Evolutionary conservation across 2,329 filamentous ascomycete genomes (phyloP).

Genomic region (Botrytis galanthina): DNA sequence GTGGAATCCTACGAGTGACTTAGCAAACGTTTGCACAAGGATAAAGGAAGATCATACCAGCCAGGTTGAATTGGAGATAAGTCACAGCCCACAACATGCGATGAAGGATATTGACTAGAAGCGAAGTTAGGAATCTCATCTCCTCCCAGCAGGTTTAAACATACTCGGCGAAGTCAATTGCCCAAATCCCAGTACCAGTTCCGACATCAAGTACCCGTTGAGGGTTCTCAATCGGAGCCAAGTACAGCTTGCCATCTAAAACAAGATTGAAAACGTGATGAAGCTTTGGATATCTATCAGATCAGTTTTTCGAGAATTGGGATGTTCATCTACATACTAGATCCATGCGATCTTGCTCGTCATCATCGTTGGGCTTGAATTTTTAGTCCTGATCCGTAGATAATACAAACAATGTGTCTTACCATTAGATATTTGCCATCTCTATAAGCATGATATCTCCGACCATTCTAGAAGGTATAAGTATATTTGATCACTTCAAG

Average conservation of each 20-base stretch:
- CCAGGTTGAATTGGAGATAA: constrained; percentile 34
- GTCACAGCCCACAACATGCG: constrained; percentile 32
- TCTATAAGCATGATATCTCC: constrained; percentile 42
- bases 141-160: constrained; percentile 23
- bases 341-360: constrained; percentile 35
- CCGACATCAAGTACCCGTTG: constrained; percentile 18
- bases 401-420: not conserved
- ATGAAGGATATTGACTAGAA: constrained; percentile 34
- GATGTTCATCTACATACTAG: constrained; percentile 17
- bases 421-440: constrained; percentile 34
- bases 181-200: constrained; percentile 20
- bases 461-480: constrained; percentile 37
- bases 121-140: constrained; percentile 8
- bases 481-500: not conserved
- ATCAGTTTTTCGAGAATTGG: not conserved
- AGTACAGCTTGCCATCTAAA: constrained; percentile 3
- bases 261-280: constrained; percentile 16
- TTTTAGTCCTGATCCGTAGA: not conserved
- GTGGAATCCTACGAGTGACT: constrained; percentile 27
- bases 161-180: constrained; percentile 26
- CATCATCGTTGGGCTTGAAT: constrained; percentile 35
- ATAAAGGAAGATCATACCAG: constrained; percentile 23
- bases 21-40: not conserved
- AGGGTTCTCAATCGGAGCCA: constrained; percentile 12
- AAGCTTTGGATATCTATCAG: constrained; percentile 5